Evolutionary conservation across 306 rosid species (phyloP).

Genomic region (Cucumis sativus): Cucumber_9930_V3 NC_026660.2:12874001-12874500

Average conservation of each 20-base stretch:
- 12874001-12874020: not conserved
- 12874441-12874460: not conserved
- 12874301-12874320: not conserved
- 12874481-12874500: slow-evolving; percentile 92
- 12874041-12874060: not conserved
- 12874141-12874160: not conserved
- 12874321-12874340: not conserved
- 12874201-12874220: not conserved
- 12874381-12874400: not conserved
- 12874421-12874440: not conserved
- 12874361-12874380: not conserved
- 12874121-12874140: not conserved
- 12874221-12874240: not conserved
- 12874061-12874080: not conserved
- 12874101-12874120: not conserved
- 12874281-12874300: slow-evolving; percentile 93
- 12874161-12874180: not conserved
- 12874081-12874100: not conserved
- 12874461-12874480: slow-evolving; percentile 11
- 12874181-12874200: not conserved
- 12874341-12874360: not conserved
- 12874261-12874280: slow-evolving; percentile 90
- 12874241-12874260: slow-evolving; percentile 77
- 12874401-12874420: not conserved
- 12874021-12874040: not conserved